Evolutionary conservation across 495 filamentous ascomycete genomes (phyloP).

Genomic region (Aspergillus mulundensis): DNA sequence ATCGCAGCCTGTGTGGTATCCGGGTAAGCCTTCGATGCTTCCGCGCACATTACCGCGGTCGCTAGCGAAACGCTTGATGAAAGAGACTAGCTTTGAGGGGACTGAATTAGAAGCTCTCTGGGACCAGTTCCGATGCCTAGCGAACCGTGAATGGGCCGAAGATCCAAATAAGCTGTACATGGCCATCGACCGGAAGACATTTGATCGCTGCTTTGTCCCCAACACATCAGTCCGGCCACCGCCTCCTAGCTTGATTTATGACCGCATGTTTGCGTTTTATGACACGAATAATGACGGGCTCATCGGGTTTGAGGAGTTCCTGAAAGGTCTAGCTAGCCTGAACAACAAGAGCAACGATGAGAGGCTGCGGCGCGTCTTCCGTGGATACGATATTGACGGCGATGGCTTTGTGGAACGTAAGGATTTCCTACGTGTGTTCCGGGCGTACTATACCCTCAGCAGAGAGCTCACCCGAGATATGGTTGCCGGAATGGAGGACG

Average conservation of each 20-base stretch:
- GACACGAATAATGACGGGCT: conserved; percentile 83
- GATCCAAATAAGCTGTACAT: conserved; percentile 73
- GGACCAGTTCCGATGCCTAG: conserved; percentile 94
- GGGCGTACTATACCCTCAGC: conserved; percentile 82
- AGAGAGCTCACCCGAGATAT: conserved; percentile 82
- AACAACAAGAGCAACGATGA: conserved; percentile 65
- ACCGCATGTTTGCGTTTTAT: conserved; percentile 95
- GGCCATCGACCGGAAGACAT: conserved; percentile 87
- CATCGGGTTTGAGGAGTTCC: conserved; percentile 92
- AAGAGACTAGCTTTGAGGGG: conserved; percentile 72
- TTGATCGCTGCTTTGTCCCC: conserved; percentile 85
- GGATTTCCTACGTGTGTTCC: conserved; percentile 89
- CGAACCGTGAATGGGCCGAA: conserved; percentile 76
- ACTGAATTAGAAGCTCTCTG: conserved; percentile 87
- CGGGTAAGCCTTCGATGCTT: conserved; percentile 73
- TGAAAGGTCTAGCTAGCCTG: conserved; percentile 76
- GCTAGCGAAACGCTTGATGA: conserved; percentile 60
- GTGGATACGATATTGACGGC: conserved; percentile 84
- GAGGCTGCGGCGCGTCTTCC: conserved; percentile 70
- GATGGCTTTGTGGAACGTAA: conserved; percentile 85
- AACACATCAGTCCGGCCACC: conserved; percentile 70
- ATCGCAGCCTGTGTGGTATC: conserved; percentile 80
- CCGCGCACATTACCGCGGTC: conserved; percentile 59
- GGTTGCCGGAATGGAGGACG: conserved; percentile 75
- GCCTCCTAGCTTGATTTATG: conserved; percentile 84